phyloP scores from a whole-genome alignment of 768 basidiomycete genomes.

The Cystobasidium onofrii region DNA sequence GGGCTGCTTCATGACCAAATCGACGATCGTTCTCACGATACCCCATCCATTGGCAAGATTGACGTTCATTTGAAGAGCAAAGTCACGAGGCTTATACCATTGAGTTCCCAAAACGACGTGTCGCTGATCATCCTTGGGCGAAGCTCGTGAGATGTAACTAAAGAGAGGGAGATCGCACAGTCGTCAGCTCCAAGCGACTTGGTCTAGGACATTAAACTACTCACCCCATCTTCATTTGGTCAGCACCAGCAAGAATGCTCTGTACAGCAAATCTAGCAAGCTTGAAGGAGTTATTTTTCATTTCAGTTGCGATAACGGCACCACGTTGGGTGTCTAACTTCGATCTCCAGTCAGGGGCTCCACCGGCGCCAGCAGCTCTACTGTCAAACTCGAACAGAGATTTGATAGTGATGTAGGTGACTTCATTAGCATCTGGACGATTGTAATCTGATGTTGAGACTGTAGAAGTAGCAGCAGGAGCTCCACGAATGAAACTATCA shows the following conservation, averaged over 20 bases:
- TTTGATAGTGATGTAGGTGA: conserved; percentile 73
- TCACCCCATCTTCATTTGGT: conserved; percentile 93
- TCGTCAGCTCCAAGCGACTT: too few species aligned
- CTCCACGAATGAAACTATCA: conserved; percentile 64
- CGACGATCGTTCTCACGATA: conserved; percentile 88
- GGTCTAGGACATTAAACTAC: conserved; percentile 42
- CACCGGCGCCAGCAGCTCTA: conserved; percentile 76
- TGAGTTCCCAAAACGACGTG: conserved; percentile 93
- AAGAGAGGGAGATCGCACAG: background rate
- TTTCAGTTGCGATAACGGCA: conserved; percentile 96
- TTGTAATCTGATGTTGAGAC: conserved; percentile 19
- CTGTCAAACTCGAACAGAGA: conserved; percentile 96
- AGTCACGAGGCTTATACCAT: conserved; percentile 87
- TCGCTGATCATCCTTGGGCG: conserved; percentile 85
- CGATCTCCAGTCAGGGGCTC: conserved; percentile 97
- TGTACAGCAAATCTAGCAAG: conserved; percentile 96
- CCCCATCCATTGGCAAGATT: conserved; percentile 96
- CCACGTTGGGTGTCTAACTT: conserved; percentile 93
- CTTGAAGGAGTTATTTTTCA: conserved; percentile 99
- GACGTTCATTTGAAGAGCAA: conserved; percentile 88
- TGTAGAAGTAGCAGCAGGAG: conserved; percentile 1
- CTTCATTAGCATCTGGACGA: conserved; percentile 52
- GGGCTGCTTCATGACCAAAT: conserved; percentile 89
- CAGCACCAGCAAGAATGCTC: conserved; percentile 87
- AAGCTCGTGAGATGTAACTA: conserved; percentile 90